Evolutionary conservation across 805 yeast species (phyloP).

Genomic region (Candida khao-thaluensis): DNA sequence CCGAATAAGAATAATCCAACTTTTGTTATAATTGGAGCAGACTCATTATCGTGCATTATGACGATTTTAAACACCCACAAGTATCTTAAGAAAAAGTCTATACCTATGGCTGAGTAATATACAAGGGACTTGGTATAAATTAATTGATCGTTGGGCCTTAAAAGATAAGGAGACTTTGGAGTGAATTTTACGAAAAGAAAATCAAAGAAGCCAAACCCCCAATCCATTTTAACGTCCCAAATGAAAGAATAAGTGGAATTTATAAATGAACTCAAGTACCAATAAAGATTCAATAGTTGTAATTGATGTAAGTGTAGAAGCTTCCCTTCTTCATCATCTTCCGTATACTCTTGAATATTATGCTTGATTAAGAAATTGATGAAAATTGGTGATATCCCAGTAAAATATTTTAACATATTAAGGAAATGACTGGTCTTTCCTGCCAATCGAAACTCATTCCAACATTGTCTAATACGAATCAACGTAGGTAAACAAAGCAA

Average conservation of each 20-base stretch:
- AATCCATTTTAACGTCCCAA: conserved; percentile 91
- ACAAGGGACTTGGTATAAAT: conserved; percentile 17
- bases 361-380: conserved; percentile 26
- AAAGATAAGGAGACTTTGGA: conserved; percentile 10
- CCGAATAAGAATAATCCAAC: conserved; percentile 36
- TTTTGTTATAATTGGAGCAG: conserved; percentile 15
- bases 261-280: conserved; percentile 48
- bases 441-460: conserved; percentile 59
- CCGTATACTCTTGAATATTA: conserved; percentile 13
- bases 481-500: conserved; percentile 56
- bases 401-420: conserved; percentile 73
- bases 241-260: conserved; percentile 76
- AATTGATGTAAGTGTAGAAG: conserved; percentile 16
- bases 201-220: conserved; percentile 67
- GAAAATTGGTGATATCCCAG: conserved; percentile 48
- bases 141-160: conserved; percentile 22
- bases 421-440: conserved; percentile 55
- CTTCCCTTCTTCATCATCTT: conserved; percentile 13
- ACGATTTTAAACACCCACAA: conserved; percentile 68
- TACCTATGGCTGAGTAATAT: conserved; percentile 56
- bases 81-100: conserved; percentile 69
- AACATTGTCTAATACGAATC: conserved; percentile 82
- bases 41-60: conserved; percentile 29
- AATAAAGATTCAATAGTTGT: conserved; percentile 30
- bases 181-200: conserved; percentile 17